Evolutionary conservation across 306 rosid species (phyloP), one percentile per base, ranked within the genome.

Genomic region (Hippophae rhamnoides): DNA sequence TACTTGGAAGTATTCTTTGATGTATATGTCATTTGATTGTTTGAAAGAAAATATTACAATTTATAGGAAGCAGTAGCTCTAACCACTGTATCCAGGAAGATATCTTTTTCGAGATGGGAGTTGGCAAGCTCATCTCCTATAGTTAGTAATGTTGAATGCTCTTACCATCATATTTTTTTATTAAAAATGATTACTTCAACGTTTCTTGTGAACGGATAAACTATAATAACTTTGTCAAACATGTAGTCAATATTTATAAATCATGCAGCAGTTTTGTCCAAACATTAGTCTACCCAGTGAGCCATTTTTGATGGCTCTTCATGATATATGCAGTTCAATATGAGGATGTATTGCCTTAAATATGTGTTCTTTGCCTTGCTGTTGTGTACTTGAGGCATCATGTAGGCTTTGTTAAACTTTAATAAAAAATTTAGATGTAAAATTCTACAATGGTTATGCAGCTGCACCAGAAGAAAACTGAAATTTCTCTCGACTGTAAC

Each of bases 11-110:
- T 18, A 18, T 18, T 18, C 23, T 18, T 18, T 18, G 23, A 18
- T 18, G 23, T 18, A 18, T 18, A 18, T 18, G 23, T 7, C 23
- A 41, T 46, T 23, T 48, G 9, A 8, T 55, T 53, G 47, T 68
- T 38, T 65, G 14, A 43, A 62, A 51, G 23, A 7, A 67, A 64
- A 60, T 58, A 1, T 67, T 57, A 47, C 41, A 45, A 67, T 68
- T 13, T 60, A 71, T 83, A 90, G 97, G 94, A 86, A 77, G 90
- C 94, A 62, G 95, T 86, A 25, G 97, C 90, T 64, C 79, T 81
- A 54, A 86, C 90, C 63, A 90, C 97, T 56, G 79, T 26, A 81
- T 90, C 64, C 90, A 86, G 70, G 90, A 90, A 72, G 95, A 86
- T 83, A 82, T 87, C 58, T 64, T 90, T 74, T 41, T 71, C 53